Base-by-base conservation (phyloP, 2,329 filamentous ascomycete genomes). In the Aspergillus clavatus region DNA sequence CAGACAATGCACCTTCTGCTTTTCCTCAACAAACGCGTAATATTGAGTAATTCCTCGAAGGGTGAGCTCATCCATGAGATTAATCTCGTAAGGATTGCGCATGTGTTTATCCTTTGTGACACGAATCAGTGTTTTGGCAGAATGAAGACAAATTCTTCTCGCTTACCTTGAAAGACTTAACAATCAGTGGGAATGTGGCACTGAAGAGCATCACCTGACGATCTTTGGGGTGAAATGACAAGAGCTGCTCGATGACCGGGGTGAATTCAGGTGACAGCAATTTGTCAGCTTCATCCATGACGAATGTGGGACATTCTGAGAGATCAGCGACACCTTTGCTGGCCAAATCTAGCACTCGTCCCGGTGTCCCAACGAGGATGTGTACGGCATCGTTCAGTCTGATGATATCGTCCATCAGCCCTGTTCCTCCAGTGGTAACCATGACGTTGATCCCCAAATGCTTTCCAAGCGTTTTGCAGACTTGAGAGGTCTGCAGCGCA, bases 271-370 rank as follows among this genome's bases (percentile, higher is more conserved):
- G 82, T 5, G 93, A 98, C 40, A 98, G 80, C 50, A 98, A 83
- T 76, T 98, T 98, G 72, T 98, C 93, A 44, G 93, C 93, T 70
- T 98, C 93, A 63, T 98, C 93, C 93, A 98, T 98, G 72, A 98
- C 89, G 67, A 98, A 98, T 64, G 94, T 97, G 60, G 89, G 86
- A 67, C 93, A 97, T 72, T 94, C 86, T 60, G 90, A 94, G 40
- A 98, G 80, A 70, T 98, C 93, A 52, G 93, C 93, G 48, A 98
- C 90, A 54, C 87, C 89, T 75, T 98, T 97, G 68, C 90, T 89
- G 47, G 93, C 91, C 57, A 98, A 75, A 74, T 98, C 93, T 52
- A 97, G 81, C 60, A 98, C 96, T 76, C 93, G 83, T 54, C 93
- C 93, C 26, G 93, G 93, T 45, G 93, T 98, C 65, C 93, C 93